phyloP scores from a whole-genome alignment of 257 asterid species.

The Handroanthus guayacan region DNA sequence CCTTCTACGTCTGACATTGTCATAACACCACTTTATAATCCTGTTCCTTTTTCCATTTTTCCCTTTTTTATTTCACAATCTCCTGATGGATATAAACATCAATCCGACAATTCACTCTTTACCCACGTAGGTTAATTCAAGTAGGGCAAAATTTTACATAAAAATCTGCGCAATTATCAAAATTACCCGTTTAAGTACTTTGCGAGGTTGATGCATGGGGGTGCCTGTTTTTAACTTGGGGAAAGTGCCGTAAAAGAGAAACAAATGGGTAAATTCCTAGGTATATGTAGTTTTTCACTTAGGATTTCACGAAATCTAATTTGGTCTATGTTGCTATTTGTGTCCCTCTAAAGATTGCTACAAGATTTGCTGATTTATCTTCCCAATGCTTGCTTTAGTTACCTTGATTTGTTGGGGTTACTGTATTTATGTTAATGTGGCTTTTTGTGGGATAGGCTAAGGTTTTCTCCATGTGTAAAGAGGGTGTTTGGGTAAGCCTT shows the following conservation, averaged over 20 bases:
- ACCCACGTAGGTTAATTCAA: constrained; percentile 34
- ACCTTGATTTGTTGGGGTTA: neutral
- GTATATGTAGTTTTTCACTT: too few species aligned
- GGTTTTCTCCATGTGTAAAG: neutral
- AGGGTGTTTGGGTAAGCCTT: too few species aligned
- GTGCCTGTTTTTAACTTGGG: constrained; percentile 35
- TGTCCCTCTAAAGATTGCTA: constrained; percentile 30
- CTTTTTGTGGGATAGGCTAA: neutral
- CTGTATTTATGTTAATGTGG: neutral
- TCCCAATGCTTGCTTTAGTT: neutral
- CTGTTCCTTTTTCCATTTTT: neutral
- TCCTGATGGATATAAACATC: constrained; percentile 24
- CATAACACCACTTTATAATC: constrained; percentile 19
- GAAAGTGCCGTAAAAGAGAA: constrained; percentile 30
- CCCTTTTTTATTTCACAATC: neutral
- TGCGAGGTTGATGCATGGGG: constrained; percentile 24
- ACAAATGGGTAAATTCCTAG: too few species aligned
- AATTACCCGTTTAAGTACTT: constrained; percentile 48
- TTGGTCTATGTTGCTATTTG: neutral
- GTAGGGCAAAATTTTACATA: constrained; percentile 1
- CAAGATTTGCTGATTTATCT: neutral
- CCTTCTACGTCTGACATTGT: constrained; percentile 41
- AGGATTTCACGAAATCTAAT: neutral
- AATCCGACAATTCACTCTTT: constrained; percentile 36
- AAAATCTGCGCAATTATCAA: constrained; percentile 43